Evolutionary conservation across 441 rosid species (phyloP), one percentile per base, ranked within the genome.

Genomic region (Adansonia grandidieri): DNA sequence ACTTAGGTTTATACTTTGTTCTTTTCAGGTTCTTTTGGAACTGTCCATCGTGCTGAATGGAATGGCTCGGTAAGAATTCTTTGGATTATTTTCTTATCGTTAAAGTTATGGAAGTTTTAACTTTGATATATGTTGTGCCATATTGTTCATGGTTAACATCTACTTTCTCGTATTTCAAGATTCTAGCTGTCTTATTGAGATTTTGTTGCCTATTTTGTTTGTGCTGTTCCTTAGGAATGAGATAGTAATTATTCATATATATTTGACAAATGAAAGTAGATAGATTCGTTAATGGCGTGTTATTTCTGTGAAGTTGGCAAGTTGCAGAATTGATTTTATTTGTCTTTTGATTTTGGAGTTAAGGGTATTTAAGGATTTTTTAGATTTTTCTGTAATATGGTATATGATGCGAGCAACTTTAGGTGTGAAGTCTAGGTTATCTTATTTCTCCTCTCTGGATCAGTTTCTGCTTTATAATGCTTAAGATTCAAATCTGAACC

Each of bases 31-130:
- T 97, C 99, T 83, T 97, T 95, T 88, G 99, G 99, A 73, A 93
- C 94, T 80, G 99, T 97, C 66, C 97, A 92, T 85, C 98, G 93
- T 83, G 99, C 99, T 83, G 97, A 92, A 77, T 95, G 97, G 98
- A 92, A 95, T 91, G 98, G 97, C 86, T 92, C 97, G 82, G 99
- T 97, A 91, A 90, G 57, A 77, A 78, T 24, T 48, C 69, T 63
- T 70, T 40, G 45, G 37, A 77, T 62, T 69, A 8, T 56, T 11
- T 24, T 65, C 45, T 71, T 73, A 32, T 42, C 28, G 28, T 45
- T 22, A 22, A 13, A 72, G 64, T 53, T 37, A 37, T 54, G n/a
- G 53, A 51, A 48, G 5, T 50, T 57, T 28, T 32, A 37, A 62
- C 42, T 69, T 58, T 62, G 17, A 19, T 78, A 40, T 69, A 9